Evolutionary conservation across 345 rosid species (phyloP), one percentile per base, ranked within the genome.

Genomic region (Murraya paniculata): DNA sequence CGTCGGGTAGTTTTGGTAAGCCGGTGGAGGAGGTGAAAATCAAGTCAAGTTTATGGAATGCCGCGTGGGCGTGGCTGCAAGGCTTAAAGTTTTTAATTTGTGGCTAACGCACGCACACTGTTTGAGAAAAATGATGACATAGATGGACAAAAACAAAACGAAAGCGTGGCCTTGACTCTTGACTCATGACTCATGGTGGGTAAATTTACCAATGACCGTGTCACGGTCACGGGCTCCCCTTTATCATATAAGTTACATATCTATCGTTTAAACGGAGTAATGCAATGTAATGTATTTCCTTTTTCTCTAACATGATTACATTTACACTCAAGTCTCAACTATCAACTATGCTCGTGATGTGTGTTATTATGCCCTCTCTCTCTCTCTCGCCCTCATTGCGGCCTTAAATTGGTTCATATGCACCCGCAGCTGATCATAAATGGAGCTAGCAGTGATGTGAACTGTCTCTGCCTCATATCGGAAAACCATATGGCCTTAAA

Each of bases 361-460:
- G 38, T 39, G 38, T 25, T 55, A 76, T 24, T 53, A 64, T 22
- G 9, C 64, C 22, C 36, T 39, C 30, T 10, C 41, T 28, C 28
- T 5, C 21, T 9, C 7, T 25, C 45, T 6, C 69, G 1, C 30
- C 6, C n/a, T 75, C 1, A 64, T 6, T 50, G 35, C 31, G 56
- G 65, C 64, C 28, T 66, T 66, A 76, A 76, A 35, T 66, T 76
- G 64, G 79, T 67, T 76, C 72, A 76, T 33, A 35, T 65, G 62
- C 36, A 45, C 45, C 21, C 78, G 1, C 39, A 64, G 14, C 28
- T 30, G 61, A 64, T 30, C 48, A 10, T 45, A 39, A 62, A 74
- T 62, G 70, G 53, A 65, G 33, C 50, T 45, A 55, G 5, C 72
- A 56, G n/a, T 30, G 24, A n/a, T 36, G n/a, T 30, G 24, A n/a